These are phyloP conservation scores for Collariella sp. DNA, from an alignment of 495 filamentous ascomycete species.

Conservation along the genomic window DNA sequence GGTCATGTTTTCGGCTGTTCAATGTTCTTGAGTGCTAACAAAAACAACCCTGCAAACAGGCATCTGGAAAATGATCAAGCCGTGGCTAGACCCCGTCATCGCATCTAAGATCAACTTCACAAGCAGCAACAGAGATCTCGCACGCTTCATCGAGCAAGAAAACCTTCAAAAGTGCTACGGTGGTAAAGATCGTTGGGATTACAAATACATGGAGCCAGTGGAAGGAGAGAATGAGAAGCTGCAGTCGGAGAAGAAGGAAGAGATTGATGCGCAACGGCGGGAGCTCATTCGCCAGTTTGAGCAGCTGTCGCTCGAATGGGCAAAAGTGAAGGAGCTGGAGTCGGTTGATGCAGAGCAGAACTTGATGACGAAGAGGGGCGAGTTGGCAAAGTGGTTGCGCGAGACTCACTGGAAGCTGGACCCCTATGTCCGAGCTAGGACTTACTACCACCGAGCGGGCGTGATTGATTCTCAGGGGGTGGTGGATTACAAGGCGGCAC, in stretches of 20 bases:
- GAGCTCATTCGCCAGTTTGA: slow-evolving; percentile 9
- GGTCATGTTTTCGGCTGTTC: not conserved
- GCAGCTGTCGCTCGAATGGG: slow-evolving; percentile 7
- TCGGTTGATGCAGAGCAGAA: not conserved
- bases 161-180: slow-evolving; percentile 7
- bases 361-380: not conserved
- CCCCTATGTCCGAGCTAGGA: slow-evolving; percentile 8
- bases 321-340: not conserved
- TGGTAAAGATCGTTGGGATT: slow-evolving; percentile 6
- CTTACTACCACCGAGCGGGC: slow-evolving; percentile 4
- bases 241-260: slow-evolving; percentile 3
- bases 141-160: slow-evolving; percentile 2
- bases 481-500: slow-evolving; percentile 9
- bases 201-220: slow-evolving; percentile 5
- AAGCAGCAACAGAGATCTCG: not conserved
- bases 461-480: not conserved
- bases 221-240: slow-evolving; percentile 3
- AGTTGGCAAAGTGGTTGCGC: not conserved
- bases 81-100: slow-evolving; percentile 11
- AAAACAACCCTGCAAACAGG: not conserved
- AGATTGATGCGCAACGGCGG: not conserved
- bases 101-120: slow-evolving; percentile 13
- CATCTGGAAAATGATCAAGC: slow-evolving; percentile 8
- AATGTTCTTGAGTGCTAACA: not conserved
- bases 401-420: slow-evolving; percentile 8